Percentiles rank a stretch among this genome's conserved stretches.
These are phyloP conservation scores for Monosporascus ibericus DNA, from an alignment of 2,329 filamentous ascomycete genomes.

Conservation along the genomic window DNA sequence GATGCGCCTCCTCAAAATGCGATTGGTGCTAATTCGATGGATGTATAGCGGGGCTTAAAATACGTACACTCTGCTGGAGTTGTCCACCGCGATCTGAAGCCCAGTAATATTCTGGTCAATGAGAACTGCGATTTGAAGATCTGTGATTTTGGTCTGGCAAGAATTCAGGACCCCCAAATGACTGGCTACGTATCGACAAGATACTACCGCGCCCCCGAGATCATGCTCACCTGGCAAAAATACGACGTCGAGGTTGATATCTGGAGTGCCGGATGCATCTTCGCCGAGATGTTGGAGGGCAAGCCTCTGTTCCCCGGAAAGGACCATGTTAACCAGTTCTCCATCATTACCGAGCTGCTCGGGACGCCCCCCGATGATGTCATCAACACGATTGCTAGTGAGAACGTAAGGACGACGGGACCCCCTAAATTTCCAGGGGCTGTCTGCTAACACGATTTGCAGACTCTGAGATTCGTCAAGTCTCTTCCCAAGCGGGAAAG, in stretches of 20 bases:
- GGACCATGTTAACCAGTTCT: constrained; percentile 99
- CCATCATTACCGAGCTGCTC: constrained; percentile 95
- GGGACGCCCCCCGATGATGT: constrained; percentile 97
- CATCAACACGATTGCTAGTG: constrained; percentile 96
- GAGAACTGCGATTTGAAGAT: constrained; percentile 99
- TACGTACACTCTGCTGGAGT: constrained; percentile 98
- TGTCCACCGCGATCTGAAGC: constrained; percentile 95
- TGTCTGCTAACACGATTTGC: constrained; percentile 10
- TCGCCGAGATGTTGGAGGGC: constrained; percentile 98
- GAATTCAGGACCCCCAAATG: constrained; percentile 99
- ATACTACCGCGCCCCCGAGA: constrained; percentile 98
- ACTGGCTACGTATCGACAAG: constrained; percentile 97
- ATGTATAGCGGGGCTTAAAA: constrained; percentile 79
- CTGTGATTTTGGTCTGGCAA: constrained; percentile 94
- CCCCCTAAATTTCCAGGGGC: not conserved
- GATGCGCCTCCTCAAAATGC: not conserved
- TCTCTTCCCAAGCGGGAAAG: constrained; percentile 92
- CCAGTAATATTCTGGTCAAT: constrained; percentile 98
- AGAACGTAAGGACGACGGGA: constrained; percentile 63
- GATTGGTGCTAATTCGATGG: constrained; percentile 4
- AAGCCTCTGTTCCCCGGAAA: constrained; percentile 98
- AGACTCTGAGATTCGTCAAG: constrained; percentile 96
- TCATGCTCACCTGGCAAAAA: constrained; percentile 99
- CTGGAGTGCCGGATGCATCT: constrained; percentile 98
- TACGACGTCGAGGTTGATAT: constrained; percentile 99